These are phyloP conservation scores for Xylaria sp. DNA, from an alignment of 2,329 filamentous ascomycete genomes.

Conservation along the genomic window DNA sequence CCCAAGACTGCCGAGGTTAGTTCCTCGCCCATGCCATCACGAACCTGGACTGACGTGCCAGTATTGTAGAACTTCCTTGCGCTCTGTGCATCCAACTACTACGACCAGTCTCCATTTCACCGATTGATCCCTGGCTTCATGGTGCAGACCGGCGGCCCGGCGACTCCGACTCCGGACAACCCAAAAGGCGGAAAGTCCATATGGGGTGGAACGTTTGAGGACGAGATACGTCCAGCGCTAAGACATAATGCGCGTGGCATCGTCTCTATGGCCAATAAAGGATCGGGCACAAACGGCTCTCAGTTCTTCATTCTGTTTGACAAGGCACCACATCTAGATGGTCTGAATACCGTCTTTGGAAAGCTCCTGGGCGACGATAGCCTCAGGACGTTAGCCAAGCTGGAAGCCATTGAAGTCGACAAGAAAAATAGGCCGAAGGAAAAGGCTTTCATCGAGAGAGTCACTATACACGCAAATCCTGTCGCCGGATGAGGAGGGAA, in stretches of 20 bases:
- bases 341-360: constrained; percentile 86
- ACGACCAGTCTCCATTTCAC: constrained; percentile 80
- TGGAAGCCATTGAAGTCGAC: constrained; percentile 79
- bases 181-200: constrained; percentile 78
- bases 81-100: constrained; percentile 83
- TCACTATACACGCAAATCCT: constrained; percentile 84
- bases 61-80: constrained; percentile 82
- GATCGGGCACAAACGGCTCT: constrained; percentile 76
- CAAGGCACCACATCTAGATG: constrained; percentile 82
- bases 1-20: constrained; percentile 88
- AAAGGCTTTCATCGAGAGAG: constrained; percentile 71
- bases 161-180: constrained; percentile 64
- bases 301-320: constrained; percentile 87
- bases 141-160: constrained; percentile 77
- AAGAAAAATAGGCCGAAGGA: constrained; percentile 80
- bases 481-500: constrained; percentile 65
- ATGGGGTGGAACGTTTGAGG: constrained; percentile 78
- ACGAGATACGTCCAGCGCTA: constrained; percentile 80
- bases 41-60: constrained; percentile 30
- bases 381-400: constrained; percentile 72
- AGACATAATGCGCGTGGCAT: constrained; percentile 76
- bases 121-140: constrained; percentile 85
- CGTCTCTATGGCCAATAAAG: constrained; percentile 83
- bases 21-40: constrained; percentile 16
- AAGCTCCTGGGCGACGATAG: constrained; percentile 75